Evolutionary conservation across 2,329 filamentous ascomycete genomes (phyloP), one percentile per base, ranked within the genome.

Genomic region (Epichloe glyceriae): DNA sequence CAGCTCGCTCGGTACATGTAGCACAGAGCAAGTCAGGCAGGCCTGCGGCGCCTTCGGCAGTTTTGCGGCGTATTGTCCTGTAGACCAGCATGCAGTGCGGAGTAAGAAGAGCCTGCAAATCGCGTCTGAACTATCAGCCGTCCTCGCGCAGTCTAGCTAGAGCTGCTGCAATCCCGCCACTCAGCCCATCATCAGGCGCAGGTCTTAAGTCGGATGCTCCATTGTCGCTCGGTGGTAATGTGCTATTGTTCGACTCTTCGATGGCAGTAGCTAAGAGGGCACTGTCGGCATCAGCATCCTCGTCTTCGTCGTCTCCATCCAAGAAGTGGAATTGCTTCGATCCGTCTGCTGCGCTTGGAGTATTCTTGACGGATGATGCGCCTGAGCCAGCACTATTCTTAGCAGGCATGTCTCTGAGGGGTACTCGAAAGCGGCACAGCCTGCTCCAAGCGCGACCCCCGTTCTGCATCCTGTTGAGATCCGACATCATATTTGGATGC

Each of bases 101-200:
- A 14, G n/a, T n/a, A 3, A 2, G 19, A 19, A 40, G 38, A 40
- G 38, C 5, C 15, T 17, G 19, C n/a, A 17, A 19, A 8, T 11
- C 8, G 38, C 38, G 19, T 20, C 38, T 7, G n/a, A 1, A 2
- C 7, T 3, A 37, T 49, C 54, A 66, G 44, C 59, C 61, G 14
- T 56, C 57, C 50, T 80, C 68, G 50, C 79, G 70, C 22, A 85
- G 63, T 55, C 69, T 80, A 7, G 79, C 79, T 53, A 85, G 60
- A 15, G 81, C 81, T 34, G 77, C 78, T 44, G 80, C 78, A 45
- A 85, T 66, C 2, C 81, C 79, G 44, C 73, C 78, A 53, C 73
- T 73, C 5, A 84, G 64, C 34, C 72, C 64, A 5, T 40, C 42
- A 12, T 46, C 46, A 10, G 41, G 22, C n/a, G 50, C 26, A 15